Conservation (phyloP, 139 green algal genomes). For the Zygnema circumcarinatum region DNA sequence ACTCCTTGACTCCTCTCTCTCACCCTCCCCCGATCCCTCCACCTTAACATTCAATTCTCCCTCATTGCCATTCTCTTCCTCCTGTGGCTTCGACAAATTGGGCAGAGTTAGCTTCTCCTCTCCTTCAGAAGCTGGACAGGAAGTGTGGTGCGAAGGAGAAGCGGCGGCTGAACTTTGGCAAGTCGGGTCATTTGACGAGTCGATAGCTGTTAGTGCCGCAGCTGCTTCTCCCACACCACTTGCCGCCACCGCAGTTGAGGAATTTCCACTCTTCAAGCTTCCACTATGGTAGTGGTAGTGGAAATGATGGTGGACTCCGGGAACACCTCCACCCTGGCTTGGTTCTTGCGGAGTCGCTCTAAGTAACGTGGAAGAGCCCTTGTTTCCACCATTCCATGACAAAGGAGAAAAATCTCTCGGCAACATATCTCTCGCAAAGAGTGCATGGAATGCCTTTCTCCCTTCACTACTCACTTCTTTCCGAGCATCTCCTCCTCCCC, state of each 20-base stretch:
- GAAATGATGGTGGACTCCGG: conserved; percentile 7
- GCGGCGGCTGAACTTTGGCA: too few species aligned
- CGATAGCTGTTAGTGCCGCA: too few species aligned
- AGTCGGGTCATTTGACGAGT: too few species aligned
- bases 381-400: not conserved
- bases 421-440: not conserved
- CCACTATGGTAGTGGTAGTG: conserved; percentile 34
- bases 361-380: not conserved
- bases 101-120: too few species aligned
- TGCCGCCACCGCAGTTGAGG: too few species aligned
- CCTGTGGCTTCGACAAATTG: too few species aligned
- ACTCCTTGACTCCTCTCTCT: not conserved
- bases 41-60: too few species aligned
- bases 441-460: not conserved
- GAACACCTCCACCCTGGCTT: not conserved
- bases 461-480: not conserved
- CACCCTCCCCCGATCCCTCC: not conserved
- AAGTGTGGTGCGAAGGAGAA: too few species aligned
- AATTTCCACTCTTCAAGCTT: too few species aligned
- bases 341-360: not conserved
- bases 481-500: not conserved
- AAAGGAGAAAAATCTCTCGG: not conserved
- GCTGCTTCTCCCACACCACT: too few species aligned
- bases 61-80: too few species aligned
- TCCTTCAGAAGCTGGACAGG: too few species aligned